phyloP scores from a whole-genome alignment of 164 flowering plant species.

The Chimonanthus salicifolius region DNA sequence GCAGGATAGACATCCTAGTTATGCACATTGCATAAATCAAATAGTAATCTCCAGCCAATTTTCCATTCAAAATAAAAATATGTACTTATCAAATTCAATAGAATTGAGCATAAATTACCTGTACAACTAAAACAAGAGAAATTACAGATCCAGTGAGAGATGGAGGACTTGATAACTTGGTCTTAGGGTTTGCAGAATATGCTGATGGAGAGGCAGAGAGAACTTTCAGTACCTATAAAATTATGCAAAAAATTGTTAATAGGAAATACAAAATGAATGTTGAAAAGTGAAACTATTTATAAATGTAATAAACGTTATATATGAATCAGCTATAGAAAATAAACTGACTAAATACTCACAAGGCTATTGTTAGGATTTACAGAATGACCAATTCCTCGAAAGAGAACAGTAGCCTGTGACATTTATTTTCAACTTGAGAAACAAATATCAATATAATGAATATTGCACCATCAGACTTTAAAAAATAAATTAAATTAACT shows the following conservation, averaged over 20 bases:
- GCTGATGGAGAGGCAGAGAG: slow-evolving; percentile 93
- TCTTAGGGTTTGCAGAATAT: slow-evolving; percentile 79
- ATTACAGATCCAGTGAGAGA: slow-evolving; percentile 68
- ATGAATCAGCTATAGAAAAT: background rate
- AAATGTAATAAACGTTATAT: too few species aligned
- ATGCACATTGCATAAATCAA: too few species aligned
- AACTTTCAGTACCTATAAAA: slow-evolving; percentile 69
- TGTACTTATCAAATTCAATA: background rate
- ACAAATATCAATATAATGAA: background rate
- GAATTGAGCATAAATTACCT: slow-evolving; percentile 35
- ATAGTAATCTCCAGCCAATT: too few species aligned
- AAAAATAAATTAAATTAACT: too few species aligned
- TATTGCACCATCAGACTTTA: background rate
- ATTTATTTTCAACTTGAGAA: background rate
- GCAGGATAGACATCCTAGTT: too few species aligned
- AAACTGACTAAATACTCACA: slow-evolving; percentile 33
- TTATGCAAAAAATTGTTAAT: background rate
- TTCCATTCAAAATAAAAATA: too few species aligned
- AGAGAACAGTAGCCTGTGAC: slow-evolving; percentile 91
- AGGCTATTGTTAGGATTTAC: slow-evolving; percentile 67
- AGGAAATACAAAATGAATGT: background rate
- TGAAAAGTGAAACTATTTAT: background rate
- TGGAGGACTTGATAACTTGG: slow-evolving; percentile 71
- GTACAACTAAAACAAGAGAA: slow-evolving; percentile 82
- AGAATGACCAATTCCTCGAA: slow-evolving; percentile 87